These are phyloP conservation scores for Magnaporthiopsis poae DNA, from an alignment of 2,329 filamentous ascomycete species.

Conservation along the genomic window DNA sequence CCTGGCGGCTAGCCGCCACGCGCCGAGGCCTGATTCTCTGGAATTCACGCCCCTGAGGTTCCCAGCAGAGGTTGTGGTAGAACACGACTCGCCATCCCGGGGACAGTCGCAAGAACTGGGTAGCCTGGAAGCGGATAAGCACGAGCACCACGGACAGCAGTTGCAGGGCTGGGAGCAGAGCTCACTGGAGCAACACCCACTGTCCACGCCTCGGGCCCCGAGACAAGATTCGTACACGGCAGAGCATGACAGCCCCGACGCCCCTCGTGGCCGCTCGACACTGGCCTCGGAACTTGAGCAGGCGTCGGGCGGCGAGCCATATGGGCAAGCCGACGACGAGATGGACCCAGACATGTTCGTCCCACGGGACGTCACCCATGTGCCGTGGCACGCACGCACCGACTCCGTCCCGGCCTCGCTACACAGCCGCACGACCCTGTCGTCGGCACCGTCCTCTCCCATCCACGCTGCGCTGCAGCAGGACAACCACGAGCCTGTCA, in stretches of 20 bases:
- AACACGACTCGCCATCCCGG: not conserved
- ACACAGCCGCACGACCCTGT: constrained; percentile 26
- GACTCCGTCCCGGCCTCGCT: constrained; percentile 25
- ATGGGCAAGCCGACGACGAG: constrained; percentile 15
- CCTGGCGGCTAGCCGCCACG: constrained; percentile 20
- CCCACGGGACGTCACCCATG: constrained; percentile 23
- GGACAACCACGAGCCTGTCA: constrained; percentile 24
- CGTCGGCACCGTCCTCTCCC: constrained; percentile 24
- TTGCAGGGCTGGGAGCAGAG: not conserved
- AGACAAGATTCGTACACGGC: not conserved
- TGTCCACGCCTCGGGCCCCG: not conserved
- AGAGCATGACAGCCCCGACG: constrained; percentile 14
- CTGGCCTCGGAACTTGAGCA: not conserved
- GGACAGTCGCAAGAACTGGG: constrained; percentile 10
- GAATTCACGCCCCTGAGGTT: not conserved
- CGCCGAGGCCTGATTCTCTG: not conserved
- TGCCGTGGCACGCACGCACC: constrained; percentile 21
- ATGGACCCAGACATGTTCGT: constrained; percentile 14
- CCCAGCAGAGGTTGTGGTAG: not conserved
- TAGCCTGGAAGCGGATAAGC: not conserved
- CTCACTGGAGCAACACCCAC: not conserved
- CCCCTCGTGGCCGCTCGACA: constrained; percentile 1
- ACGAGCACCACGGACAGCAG: not conserved
- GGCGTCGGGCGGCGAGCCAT: not conserved
- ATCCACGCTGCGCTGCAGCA: constrained; percentile 16